phyloP scores from a whole-genome alignment of 2,329 filamentous ascomycete species.

The Sclerotinia nivalis region DNA sequence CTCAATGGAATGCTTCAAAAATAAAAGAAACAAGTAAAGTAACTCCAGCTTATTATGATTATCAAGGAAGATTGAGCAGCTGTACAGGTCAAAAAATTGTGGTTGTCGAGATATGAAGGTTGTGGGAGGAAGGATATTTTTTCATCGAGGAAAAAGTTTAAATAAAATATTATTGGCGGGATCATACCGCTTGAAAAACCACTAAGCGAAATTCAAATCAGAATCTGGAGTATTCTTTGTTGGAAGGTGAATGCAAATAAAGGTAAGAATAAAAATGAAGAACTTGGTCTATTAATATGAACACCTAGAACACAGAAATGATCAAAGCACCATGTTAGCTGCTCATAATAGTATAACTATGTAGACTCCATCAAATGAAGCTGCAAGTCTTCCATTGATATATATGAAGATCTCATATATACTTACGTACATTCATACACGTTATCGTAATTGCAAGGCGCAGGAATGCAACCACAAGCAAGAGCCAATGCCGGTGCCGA shows the following conservation, averaged over 20 bases:
- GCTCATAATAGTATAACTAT: background rate
- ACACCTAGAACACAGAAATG: background rate
- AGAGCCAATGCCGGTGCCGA: background rate
- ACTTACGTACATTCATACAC: background rate
- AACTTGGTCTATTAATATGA: background rate
- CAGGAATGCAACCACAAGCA: constrained; percentile 3
- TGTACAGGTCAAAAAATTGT: background rate
- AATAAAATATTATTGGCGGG: constrained; percentile 2
- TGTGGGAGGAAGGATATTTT: background rate
- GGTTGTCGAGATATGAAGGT: background rate
- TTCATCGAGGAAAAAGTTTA: background rate
- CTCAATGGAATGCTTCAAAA: background rate
- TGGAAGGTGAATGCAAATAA: background rate
- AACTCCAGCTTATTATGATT: background rate
- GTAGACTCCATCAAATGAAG: background rate
- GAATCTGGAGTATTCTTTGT: background rate
- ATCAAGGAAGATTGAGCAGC: background rate
- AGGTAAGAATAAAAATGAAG: constrained; percentile 12
- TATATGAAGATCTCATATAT: background rate
- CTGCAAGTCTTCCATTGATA: background rate
- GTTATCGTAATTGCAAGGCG: background rate
- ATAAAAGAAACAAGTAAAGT: background rate
- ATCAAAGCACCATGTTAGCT: background rate
- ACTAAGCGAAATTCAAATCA: constrained; percentile 2
- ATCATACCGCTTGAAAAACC: background rate